A percentile compares a stretch with the other conserved stretches of the same genome.
Evolutionary conservation across 179 eudicot species (phyloP).

Genomic region (Spinacia oleracea): DNA sequence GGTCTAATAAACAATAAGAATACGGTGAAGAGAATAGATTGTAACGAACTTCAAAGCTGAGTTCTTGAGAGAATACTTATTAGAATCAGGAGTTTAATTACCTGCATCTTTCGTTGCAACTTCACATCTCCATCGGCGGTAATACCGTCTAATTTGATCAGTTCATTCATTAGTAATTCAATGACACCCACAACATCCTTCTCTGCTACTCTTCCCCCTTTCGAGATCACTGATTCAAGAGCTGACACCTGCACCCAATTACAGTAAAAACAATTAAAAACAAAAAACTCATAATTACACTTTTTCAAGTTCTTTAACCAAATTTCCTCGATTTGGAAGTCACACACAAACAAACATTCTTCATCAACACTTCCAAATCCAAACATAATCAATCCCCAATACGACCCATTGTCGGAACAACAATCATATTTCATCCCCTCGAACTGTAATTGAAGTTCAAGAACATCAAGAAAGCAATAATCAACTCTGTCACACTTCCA

Average conservation of each 20-base stretch:
- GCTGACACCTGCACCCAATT: constrained; percentile 65
- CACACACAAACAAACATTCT: constrained; percentile 17
- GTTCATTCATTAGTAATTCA: constrained; percentile 75
- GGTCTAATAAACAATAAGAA: no score
- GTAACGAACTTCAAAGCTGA: background rate
- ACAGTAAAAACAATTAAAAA: background rate
- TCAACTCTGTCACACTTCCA: no score
- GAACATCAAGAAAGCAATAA: background rate
- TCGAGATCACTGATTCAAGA: constrained; percentile 64
- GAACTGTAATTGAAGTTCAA: background rate
- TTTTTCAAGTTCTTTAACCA: background rate
- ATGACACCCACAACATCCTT: constrained; percentile 51
- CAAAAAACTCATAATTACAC: background rate
- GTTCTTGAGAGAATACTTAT: background rate
- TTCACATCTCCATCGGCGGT: constrained; percentile 79
- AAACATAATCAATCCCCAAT: background rate
- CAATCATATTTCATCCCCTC: background rate
- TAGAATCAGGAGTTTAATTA: constrained; percentile 21
- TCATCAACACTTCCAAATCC: constrained; percentile 2
- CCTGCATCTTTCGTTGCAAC: constrained; percentile 93
- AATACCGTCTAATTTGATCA: constrained; percentile 81
- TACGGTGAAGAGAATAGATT: no score
- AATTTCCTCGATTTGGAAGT: constrained; percentile 13
- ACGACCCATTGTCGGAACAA: background rate
- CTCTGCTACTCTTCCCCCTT: constrained; percentile 76